phyloP scores from a whole-genome alignment of 164 flowering plant species.

The Kingdonia uniflora region DNA sequence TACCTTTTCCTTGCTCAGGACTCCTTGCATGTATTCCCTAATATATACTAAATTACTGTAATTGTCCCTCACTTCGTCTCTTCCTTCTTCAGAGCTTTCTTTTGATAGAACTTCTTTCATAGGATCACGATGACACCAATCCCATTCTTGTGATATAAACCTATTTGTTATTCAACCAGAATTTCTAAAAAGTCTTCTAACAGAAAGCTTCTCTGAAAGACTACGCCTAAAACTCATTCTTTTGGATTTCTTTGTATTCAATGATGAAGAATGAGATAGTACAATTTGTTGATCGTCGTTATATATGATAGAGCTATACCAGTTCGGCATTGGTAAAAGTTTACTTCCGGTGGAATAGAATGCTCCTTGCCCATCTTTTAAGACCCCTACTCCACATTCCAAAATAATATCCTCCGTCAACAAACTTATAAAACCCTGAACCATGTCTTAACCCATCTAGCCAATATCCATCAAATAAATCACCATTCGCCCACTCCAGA shows the following conservation, averaged over 20 bases:
- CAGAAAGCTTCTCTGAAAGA: conserved; percentile 36
- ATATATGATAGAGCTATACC: conserved; percentile 21
- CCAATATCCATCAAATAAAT: conserved; percentile 77
- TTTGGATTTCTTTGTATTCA: conserved; percentile 22
- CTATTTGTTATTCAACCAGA: conserved; percentile 38
- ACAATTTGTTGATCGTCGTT: conserved; percentile 14
- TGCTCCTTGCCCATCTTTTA: conserved; percentile 81
- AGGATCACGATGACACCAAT: conserved; percentile 20
- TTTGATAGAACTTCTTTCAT: conserved; percentile 18
- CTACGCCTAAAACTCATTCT: conserved; percentile 35
- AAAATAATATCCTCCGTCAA: conserved; percentile 71
- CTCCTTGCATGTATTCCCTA: conserved; percentile 93
- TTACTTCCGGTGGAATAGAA: conserved; percentile 69
- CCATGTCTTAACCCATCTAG: conserved; percentile 70
- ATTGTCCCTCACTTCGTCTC: conserved; percentile 27
- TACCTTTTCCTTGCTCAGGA: conserved; percentile 49
- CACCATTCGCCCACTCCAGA: conserved; percentile 78
- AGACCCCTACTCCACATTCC: conserved; percentile 80
- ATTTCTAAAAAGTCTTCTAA: conserved; percentile 23
- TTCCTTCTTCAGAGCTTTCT: conserved; percentile 30
- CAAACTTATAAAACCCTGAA: conserved; percentile 58
- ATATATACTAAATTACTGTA: conserved; percentile 36
- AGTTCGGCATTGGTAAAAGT: conserved; percentile 32
- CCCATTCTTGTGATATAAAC: conserved; percentile 27
- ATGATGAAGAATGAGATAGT: conserved; percentile 24